Base-by-base conservation (phyloP, 768 basidiomycete genomes). In the Hemileccinum rubropunctum region DNA sequence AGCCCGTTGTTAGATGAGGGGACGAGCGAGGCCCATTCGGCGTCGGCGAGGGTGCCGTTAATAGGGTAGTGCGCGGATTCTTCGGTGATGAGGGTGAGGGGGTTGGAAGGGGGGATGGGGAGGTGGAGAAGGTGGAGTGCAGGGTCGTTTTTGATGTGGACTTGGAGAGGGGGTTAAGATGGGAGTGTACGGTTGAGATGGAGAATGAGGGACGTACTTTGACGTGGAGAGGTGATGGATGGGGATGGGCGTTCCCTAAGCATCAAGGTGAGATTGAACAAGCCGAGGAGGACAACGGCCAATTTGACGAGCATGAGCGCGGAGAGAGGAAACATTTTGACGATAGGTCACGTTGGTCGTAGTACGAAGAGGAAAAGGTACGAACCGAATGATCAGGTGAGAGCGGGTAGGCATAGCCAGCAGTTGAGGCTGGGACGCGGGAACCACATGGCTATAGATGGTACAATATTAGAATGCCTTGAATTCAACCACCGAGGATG, bases 1-100 rank as follows among this genome's bases (percentile, higher is more conserved):
- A 64, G 37, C 0, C 60, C 63, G 34, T 58, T 41, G 45, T 63
- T 59, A 0, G 42, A 53, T 1, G 39, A 39, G 14, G 62, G 62
- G 2, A 64, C 54, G 40, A 64, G 61, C 37, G 60, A 45, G 6
- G 53, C 57, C 63, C 63, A 64, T 21, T 65, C 62, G 32, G 32
- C 42, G 15, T 63, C 63, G 3, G 62, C 62, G 20, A 49, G 62
- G 10, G 58, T 47, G 8, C 62, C 62, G 37, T 59, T 35, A 38
- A 53, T 6, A 4, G 63, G 51, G 47, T 65, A 63, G 41, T 65
- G 62, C 11, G 32, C 50, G 9, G 60, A 58, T 32, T 65, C 63
- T 30, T 64, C 63, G 7, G 54, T 56, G 50, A 65, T 6, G 52
- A 65, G 54, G 4, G 28, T 41, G 10, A 43, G 47, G 11, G 35